Evolutionary conservation across 2,329 filamentous ascomycete genomes (phyloP), one percentile per base, ranked within the genome.

Genomic region (Talaromyces islandicus): DNA sequence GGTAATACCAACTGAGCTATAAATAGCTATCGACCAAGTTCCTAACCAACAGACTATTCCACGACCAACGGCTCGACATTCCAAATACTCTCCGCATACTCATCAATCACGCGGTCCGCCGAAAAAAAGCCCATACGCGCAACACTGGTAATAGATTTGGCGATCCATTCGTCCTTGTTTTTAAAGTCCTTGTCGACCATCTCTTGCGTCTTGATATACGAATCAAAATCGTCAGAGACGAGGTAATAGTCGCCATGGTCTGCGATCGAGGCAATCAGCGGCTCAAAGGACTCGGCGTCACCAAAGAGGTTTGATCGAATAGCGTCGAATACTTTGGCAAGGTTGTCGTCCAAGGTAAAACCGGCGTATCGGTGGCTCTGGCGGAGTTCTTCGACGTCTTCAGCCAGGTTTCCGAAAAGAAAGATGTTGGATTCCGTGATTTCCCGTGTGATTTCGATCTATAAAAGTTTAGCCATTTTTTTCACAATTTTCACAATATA

Each of bases 211-310:
- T 93, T 86, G 68, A 96, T 81, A 79, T 99, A 99, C 72, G 89
- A 93, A 77, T 91, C 87, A 83, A 99, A 99, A 76, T 99, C 94
- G 71, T 99, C 94, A 43, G 91, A 96, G 54, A 97, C 92, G 30
- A 99, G 85, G 76, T 99, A 99, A 81, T 95, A 97, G 75, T 99
- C 94, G 43, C 94, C 92, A 66, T 97, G 94, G 62, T 96, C 89
- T 64, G 89, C 86, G 65, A 99, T 92, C 10, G 91, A 89, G 64
- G 88, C 85, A 65, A 96, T 84, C 64, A 99, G 83, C 30, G 90
- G 89, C n/a, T 84, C 81, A 76, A 97, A 99, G 69, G 90, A 84
- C 56, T 84, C 78, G 0, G 87, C 81, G 60, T 92, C 87, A 60
- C 94, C 94, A 70, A 99, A 99, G 3, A 80, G 89, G 66, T 89